phyloP scores from a whole-genome alignment of 1,139 yeast genomes.

The Yamadazyma diddensiae region DNA sequence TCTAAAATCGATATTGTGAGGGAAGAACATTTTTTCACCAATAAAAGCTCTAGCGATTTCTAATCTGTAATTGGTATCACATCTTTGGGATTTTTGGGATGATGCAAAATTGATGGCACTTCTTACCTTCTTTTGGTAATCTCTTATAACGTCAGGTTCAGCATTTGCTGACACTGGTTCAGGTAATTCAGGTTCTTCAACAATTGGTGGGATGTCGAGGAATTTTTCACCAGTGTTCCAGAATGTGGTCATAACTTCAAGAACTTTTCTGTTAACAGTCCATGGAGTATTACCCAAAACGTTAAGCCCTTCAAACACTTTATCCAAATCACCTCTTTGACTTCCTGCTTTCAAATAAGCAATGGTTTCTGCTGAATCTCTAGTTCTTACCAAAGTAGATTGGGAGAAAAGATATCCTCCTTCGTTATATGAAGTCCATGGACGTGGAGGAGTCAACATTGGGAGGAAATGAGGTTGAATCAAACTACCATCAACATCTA shows the following conservation, averaged over 20 bases:
- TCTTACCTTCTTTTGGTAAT: slow-evolving; percentile 63
- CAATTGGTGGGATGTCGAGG: slow-evolving; percentile 73
- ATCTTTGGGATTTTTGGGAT: slow-evolving; percentile 77
- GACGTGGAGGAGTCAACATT: slow-evolving; percentile 85
- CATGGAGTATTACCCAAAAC: slow-evolving; percentile 88
- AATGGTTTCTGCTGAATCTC: slow-evolving; percentile 83
- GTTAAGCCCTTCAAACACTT: slow-evolving; percentile 78
- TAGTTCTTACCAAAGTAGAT: slow-evolving; percentile 66
- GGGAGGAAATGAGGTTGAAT: slow-evolving; percentile 90
- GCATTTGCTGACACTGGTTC: slow-evolving; percentile 61
- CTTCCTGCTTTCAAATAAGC: slow-evolving; percentile 88
- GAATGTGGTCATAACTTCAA: slow-evolving; percentile 65
- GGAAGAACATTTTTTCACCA: slow-evolving; percentile 88
- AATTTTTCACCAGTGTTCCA: slow-evolving; percentile 87
- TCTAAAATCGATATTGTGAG: slow-evolving; percentile 91
- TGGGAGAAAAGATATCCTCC: slow-evolving; percentile 82
- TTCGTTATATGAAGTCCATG: slow-evolving; percentile 76
- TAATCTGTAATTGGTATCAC: slow-evolving; percentile 88
- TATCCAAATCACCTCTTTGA: slow-evolving; percentile 59
- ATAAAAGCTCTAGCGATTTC: slow-evolving; percentile 93
- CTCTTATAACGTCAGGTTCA: slow-evolving; percentile 70
- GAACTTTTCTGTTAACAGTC: slow-evolving; percentile 79
- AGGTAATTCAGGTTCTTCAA: slow-evolving; percentile 56
- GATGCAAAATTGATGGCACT: slow-evolving; percentile 59
- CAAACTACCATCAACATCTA: slow-evolving; percentile 61